phyloP scores from a whole-genome alignment of 2,329 filamentous ascomycete species.

The Paracoccidioides brasiliensis region DNA sequence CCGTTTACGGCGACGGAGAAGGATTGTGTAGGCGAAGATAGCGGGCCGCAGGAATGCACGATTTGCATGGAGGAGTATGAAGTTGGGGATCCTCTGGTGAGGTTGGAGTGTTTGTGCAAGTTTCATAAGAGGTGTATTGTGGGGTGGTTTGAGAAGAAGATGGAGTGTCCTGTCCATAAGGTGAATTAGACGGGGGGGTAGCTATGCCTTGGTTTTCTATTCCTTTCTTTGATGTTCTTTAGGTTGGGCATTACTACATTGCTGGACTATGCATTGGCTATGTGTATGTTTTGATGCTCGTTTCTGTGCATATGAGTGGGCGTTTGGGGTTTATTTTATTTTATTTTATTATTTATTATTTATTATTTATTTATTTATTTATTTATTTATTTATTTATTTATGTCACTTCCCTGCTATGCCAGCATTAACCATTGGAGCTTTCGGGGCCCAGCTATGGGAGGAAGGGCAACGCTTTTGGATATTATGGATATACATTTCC shows the following conservation, averaged over 20 bases:
- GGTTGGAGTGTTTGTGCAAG: conserved; percentile 51
- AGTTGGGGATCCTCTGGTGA: conserved; percentile 44
- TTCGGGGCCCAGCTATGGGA: background rate
- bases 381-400: too few relatives aligned
- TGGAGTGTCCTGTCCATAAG: conserved; percentile 50
- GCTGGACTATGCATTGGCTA: too few relatives aligned
- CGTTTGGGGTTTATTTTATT: too few relatives aligned
- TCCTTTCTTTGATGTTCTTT: background rate
- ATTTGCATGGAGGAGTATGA: conserved; percentile 55
- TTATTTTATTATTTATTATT: too few relatives aligned
- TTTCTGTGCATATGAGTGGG: too few relatives aligned
- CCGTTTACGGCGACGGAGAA: conserved; percentile 49
- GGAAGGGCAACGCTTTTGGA: background rate
- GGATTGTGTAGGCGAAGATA: conserved; percentile 44
- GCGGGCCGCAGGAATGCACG: conserved; percentile 44
- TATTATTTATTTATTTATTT: too few relatives aligned
- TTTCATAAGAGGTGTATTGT: conserved; percentile 50
- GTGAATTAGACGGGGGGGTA: conserved; percentile 12
- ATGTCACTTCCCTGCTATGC: background rate
- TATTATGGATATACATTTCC: background rate
- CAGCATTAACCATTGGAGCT: background rate
- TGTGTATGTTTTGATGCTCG: too few relatives aligned
- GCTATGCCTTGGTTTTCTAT: background rate
- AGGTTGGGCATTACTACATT: background rate
- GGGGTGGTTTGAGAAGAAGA: conserved; percentile 46